Conservation (phyloP, 768 basidiomycete genomes). For the Termitomyces sp. region DNA sequence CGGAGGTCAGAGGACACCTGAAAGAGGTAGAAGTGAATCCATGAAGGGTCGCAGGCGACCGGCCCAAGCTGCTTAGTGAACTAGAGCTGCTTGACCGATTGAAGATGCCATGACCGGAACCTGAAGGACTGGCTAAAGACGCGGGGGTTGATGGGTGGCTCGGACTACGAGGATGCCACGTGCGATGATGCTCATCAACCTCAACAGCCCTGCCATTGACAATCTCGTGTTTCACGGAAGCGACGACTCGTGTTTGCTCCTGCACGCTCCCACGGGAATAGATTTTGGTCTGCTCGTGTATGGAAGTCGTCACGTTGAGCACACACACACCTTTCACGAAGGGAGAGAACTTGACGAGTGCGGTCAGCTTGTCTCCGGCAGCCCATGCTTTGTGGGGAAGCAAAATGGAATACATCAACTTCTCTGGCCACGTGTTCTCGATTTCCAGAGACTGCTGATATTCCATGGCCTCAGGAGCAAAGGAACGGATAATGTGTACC, state of each 20-base stretch:
- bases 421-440: conserved; percentile 96
- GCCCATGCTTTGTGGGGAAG: conserved; percentile 96
- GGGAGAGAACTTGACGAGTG: conserved; percentile 83
- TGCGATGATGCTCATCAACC: conserved; percentile 20
- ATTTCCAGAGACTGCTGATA: conserved; percentile 95
- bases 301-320: conserved; percentile 54
- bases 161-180: conserved; percentile 11
- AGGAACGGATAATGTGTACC: conserved; percentile 67
- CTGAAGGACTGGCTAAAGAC: conserved; percentile 9
- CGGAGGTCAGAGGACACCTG: background rate
- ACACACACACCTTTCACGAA: conserved; percentile 81
- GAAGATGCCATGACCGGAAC: background rate
- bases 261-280: conserved; percentile 48
- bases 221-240: conserved; percentile 65
- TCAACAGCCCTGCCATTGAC: conserved; percentile 50
- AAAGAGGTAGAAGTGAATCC: conserved; percentile 1
- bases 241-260: conserved; percentile 57
- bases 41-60: background rate
- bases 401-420: conserved; percentile 93
- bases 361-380: conserved; percentile 78
- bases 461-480: conserved; percentile 80
- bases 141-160: conserved; percentile 11
- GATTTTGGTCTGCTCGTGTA: conserved; percentile 73
- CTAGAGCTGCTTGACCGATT: conserved; percentile 4
- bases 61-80: conserved; percentile 7